A percentile compares a stretch with the other conserved stretches of the same genome.
Evolutionary conservation across 2,329 filamentous ascomycete species (phyloP).

Genomic region (Pseudopithomyces chartarum): DNA sequence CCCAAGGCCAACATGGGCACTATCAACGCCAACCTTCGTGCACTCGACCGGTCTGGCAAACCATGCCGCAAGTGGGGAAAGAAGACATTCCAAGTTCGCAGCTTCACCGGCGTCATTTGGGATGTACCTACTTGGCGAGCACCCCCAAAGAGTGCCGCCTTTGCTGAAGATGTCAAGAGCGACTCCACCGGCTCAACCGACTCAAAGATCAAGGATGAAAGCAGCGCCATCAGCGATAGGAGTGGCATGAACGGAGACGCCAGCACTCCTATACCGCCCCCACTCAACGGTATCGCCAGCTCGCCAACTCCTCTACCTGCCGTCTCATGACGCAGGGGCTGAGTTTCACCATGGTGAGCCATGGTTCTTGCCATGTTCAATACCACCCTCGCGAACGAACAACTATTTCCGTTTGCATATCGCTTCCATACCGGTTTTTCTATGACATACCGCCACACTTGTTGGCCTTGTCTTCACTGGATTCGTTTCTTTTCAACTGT

Average conservation of each 20-base stretch:
- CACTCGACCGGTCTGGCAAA: constrained; percentile 88
- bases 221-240: constrained; percentile 65
- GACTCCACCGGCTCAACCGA: constrained; percentile 62
- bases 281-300: constrained; percentile 51
- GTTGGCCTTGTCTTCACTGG: background rate
- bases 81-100: constrained; percentile 83
- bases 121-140: constrained; percentile 82
- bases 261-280: constrained; percentile 51
- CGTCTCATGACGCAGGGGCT: constrained; percentile 19
- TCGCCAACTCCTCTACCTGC: constrained; percentile 55
- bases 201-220: constrained; percentile 61
- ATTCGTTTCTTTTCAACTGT: constrained; percentile 17
- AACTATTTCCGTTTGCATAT: background rate
- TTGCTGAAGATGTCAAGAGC: constrained; percentile 65
- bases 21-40: constrained; percentile 94
- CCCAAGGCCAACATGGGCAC: constrained; percentile 96
- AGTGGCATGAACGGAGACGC: constrained; percentile 58
- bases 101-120: constrained; percentile 88
- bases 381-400: background rate
- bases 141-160: constrained; percentile 61
- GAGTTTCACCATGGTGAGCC: background rate
- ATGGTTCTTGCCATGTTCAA: background rate
- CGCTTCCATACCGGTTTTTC: background rate
- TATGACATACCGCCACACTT: background rate
- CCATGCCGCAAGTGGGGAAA: constrained; percentile 91